Conservation (phyloP, 768 basidiomycete genomes). For the Pisolithus marmoratus region DNA sequence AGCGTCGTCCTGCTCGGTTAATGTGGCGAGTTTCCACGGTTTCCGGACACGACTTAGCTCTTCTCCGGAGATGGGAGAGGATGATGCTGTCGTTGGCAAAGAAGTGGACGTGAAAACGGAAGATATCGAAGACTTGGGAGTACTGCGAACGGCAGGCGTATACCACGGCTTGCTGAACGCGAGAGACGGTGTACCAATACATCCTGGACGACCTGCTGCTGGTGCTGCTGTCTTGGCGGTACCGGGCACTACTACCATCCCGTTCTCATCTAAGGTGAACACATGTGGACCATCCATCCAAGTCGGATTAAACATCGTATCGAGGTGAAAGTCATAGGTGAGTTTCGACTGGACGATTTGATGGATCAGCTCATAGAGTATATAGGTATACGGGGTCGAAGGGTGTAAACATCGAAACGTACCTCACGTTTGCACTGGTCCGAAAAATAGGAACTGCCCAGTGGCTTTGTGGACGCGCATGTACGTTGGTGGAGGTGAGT, state of each 20-base stretch:
- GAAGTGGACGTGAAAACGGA: no score
- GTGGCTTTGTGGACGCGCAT: no score
- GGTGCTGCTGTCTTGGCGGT: neutral
- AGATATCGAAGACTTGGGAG: no score
- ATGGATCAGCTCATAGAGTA: neutral
- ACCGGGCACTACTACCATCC: constrained; percentile 6
- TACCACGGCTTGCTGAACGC: no score
- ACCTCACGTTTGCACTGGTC: no score
- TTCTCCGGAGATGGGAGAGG: neutral
- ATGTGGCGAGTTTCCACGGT: constrained; percentile 24
- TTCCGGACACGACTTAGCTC: constrained; percentile 9
- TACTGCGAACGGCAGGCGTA: no score
- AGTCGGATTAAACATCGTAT: constrained; percentile 39
- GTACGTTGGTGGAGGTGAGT: no score
- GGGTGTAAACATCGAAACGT: no score
- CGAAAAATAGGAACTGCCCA: no score
- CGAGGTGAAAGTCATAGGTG: constrained; percentile 40
- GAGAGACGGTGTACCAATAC: no score
- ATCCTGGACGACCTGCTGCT: neutral
- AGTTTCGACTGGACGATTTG: neutral
- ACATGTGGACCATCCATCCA: constrained; percentile 27
- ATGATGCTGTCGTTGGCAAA: neutral
- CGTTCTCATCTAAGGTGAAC: constrained; percentile 17
- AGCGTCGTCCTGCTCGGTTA: constrained; percentile 23
- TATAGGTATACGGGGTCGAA: no score